phyloP scores from a whole-genome alignment of 163 green algal genomes.

The Picocystis sp. region DNA sequence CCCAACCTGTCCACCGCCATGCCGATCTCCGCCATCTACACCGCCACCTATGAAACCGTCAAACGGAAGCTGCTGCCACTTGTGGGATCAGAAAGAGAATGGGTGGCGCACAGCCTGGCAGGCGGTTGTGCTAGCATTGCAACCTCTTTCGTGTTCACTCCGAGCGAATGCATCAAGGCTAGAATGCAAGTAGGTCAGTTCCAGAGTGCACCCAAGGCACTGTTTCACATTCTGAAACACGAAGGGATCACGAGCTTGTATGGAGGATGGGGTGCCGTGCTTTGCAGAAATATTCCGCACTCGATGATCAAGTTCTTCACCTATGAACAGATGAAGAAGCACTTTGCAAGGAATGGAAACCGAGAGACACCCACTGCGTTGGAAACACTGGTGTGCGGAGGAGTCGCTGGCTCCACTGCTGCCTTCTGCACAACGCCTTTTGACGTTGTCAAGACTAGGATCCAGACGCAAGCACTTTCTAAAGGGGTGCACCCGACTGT shows the following conservation, averaged over 20 bases:
- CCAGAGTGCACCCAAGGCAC: constrained; percentile 8
- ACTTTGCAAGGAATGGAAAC: no score
- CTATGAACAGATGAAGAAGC: background rate
- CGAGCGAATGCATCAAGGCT: constrained; percentile 30
- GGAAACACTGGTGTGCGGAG: no score
- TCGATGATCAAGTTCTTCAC: constrained; percentile 20
- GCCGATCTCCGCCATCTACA: constrained; percentile 37
- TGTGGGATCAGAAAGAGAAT: constrained; percentile 10
- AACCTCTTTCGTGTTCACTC: constrained; percentile 34
- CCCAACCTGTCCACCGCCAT: constrained; percentile 20
- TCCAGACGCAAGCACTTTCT: constrained; percentile 20
- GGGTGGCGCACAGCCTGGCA: constrained; percentile 25
- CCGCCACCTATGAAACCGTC: constrained; percentile 29
- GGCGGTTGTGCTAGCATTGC: constrained; percentile 24
- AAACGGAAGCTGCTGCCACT: constrained; percentile 21
- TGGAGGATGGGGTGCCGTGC: constrained; percentile 23
- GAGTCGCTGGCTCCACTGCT: constrained; percentile 14
- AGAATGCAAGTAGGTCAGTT: constrained; percentile 24
- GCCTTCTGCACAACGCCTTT: constrained; percentile 33
- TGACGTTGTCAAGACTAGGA: constrained; percentile 30
- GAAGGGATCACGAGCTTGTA: constrained; percentile 24
- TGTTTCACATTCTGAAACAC: constrained; percentile 15
- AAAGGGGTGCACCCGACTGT: constrained; percentile 7
- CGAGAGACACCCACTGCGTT: no score
- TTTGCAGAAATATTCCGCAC: constrained; percentile 27